Evolutionary conservation across 2,329 filamentous ascomycete species (phyloP).

Genomic region (Ophiocordyceps polyrhachis-furcata): DNA sequence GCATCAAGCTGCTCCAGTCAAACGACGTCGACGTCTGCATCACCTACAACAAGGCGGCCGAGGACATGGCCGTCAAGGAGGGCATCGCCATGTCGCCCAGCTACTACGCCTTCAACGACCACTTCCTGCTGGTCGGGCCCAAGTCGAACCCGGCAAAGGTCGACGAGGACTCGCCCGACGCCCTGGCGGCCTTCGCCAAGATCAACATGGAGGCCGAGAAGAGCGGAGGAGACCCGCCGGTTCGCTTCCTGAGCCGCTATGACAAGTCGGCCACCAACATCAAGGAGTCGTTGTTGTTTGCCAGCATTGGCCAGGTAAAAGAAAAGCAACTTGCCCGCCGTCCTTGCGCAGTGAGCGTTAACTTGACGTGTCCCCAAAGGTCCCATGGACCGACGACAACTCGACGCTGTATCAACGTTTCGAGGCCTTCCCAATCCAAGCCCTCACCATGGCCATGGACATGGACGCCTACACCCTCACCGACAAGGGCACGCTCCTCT

Average conservation of each 20-base stretch:
- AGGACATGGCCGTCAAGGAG: slow-evolving; percentile 22
- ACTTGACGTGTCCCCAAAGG: too few species aligned
- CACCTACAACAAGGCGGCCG: slow-evolving; percentile 23
- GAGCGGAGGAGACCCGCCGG: slow-evolving; percentile 11
- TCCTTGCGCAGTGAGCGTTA: too few species aligned
- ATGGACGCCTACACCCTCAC: slow-evolving; percentile 27
- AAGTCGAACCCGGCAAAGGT: slow-evolving; percentile 15
- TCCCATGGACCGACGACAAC: slow-evolving; percentile 20
- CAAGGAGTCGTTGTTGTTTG: slow-evolving; percentile 25
- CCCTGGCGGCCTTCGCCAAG: slow-evolving; percentile 10
- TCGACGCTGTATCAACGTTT: slow-evolving; percentile 29
- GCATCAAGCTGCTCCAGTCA: slow-evolving; percentile 21
- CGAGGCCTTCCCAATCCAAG: slow-evolving; percentile 24
- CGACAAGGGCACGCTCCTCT: slow-evolving; percentile 24
- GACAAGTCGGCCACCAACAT: slow-evolving; percentile 31
- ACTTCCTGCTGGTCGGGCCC: slow-evolving; percentile 24
- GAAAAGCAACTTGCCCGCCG: too few species aligned
- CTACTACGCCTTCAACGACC: slow-evolving; percentile 25
- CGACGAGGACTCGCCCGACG: slow-evolving; percentile 9
- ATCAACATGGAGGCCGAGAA: slow-evolving; percentile 11
- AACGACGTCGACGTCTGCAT: slow-evolving; percentile 23
- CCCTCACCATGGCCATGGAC: slow-evolving; percentile 20
- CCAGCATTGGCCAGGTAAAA: slow-evolving; percentile 25
- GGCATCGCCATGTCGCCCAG: slow-evolving; percentile 13
- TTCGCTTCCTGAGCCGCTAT: slow-evolving; percentile 24